A percentile compares a stretch with the other conserved stretches of the same genome.
Conservation (phyloP, 2,329 filamentous ascomycete genomes). For the Fusarium ambrosium region DNA sequence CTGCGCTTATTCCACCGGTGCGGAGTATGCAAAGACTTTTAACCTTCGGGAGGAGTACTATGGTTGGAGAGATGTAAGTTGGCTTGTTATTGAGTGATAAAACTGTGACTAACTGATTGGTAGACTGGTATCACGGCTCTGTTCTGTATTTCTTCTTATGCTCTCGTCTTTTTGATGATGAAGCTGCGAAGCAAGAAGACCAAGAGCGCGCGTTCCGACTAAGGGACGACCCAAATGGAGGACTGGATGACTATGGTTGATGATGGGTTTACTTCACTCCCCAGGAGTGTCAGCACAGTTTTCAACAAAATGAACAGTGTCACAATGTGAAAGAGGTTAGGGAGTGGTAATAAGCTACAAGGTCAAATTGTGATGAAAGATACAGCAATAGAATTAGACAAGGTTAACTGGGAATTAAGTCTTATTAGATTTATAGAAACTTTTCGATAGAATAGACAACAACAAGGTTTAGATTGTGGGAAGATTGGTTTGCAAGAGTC, state of each 20-base stretch:
- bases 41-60: conserved; percentile 32
- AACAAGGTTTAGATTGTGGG: not conserved
- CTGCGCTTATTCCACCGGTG: conserved; percentile 32
- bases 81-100: no score
- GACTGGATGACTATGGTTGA: no score
- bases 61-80: conserved; percentile 42
- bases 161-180: conserved; percentile 43
- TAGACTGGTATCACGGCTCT: conserved; percentile 40
- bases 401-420: not conserved
- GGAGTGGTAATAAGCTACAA: not conserved
- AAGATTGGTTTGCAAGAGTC: not conserved
- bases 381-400: not conserved
- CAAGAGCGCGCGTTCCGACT: not conserved
- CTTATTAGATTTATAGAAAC: not conserved
- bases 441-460: not conserved
- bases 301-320: not conserved
- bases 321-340: not conserved
- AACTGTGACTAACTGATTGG: not conserved
- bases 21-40: conserved; percentile 34
- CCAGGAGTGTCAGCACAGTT: no score
- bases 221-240: no score
- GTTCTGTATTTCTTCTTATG: conserved; percentile 40
- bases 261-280: no score
- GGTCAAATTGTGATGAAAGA: not conserved
- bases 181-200: conserved; percentile 42